A percentile compares a stretch with the other conserved stretches of the same genome.
phyloP scores from a whole-genome alignment of 1,139 yeast species.

The Geotrichum cucujoidarum region DNA sequence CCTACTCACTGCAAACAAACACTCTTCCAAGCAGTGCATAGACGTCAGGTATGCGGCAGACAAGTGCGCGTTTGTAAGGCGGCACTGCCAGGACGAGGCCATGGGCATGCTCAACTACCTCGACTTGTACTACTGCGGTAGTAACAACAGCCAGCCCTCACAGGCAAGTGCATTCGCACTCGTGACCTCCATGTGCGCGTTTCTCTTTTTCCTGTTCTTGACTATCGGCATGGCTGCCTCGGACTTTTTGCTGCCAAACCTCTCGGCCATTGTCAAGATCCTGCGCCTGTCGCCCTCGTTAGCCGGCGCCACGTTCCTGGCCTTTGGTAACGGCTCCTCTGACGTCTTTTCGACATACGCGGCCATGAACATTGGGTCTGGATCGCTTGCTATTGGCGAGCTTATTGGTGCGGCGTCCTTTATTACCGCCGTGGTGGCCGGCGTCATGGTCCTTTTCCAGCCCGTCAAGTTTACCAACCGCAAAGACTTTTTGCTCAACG shows the following conservation, averaged over 20 bases:
- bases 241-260: constrained; percentile 69
- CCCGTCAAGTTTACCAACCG: constrained; percentile 55
- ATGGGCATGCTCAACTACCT: constrained; percentile 34
- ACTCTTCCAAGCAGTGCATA: too few relatives aligned
- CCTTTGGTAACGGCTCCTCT: constrained; percentile 90
- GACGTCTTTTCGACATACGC: constrained; percentile 81
- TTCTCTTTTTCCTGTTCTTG: constrained; percentile 48
- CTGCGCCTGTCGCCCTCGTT: constrained; percentile 68
- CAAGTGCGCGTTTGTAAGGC: constrained; percentile 33
- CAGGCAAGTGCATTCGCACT: constrained; percentile 16
- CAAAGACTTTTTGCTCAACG: constrained; percentile 48
- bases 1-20: too few relatives aligned
- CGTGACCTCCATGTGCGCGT: constrained; percentile 21
- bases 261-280: constrained; percentile 54
- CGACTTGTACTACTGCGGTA: constrained; percentile 33
- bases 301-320: constrained; percentile 82
- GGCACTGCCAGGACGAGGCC: constrained; percentile 31
- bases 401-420: constrained; percentile 80
- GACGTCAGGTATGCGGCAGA: constrained; percentile 26
- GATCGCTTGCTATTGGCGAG: constrained; percentile 81
- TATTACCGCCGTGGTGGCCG: constrained; percentile 69
- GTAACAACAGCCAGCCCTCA: not conserved
- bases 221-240: constrained; percentile 71
- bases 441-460: constrained; percentile 61
- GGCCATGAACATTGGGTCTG: constrained; percentile 64